Evolutionary conservation across 352 stramenopile genomes (phyloP), one percentile per base, ranked within the genome.

Genomic region (Phytopythium ostracodes): DNA sequence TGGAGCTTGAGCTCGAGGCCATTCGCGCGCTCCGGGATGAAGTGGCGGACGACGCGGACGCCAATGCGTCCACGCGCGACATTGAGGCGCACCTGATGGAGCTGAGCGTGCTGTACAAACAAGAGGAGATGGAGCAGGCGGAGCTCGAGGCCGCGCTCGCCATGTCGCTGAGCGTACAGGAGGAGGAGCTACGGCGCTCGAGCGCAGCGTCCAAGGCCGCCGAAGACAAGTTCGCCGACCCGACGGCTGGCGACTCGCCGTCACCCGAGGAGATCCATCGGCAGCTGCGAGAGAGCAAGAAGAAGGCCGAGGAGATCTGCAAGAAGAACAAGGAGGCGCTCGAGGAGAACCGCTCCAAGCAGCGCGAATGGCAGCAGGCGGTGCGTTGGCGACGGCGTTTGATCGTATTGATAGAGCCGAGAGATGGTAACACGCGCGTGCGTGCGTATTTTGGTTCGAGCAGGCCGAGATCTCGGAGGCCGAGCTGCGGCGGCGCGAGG

Each of bases 1-100:
- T 95, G 22, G 90, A 97, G 66, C 81, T 97, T 40, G 88, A 97
- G 72, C 74, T 96, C 22, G 90, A 97, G 60, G 87, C 85, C 5
- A 89, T 97, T 59, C 87, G 85, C 40, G 84, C 84, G 50, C 69
- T 96, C 24, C 78, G 85, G 8, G 79, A 94, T 18, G 74, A 88
- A 44, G 71, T 71, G 20, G 55, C 70, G 0, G 68, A 77, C 27
- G 64, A 75, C 44, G 68, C 62, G 12, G 72, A 72, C 24, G 60
- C 74, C 57, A 70, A 85, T 46, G 51, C 74, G 51, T 22, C 51
- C 15, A 31, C 51, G 18, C 35, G 36, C 0, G 62, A 74, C 60
- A 66, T 82, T 49, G 79, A 94, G 56, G 78, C 80, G 24, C 82
- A 91, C 60, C 76, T 92, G 58, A 89, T 91, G 78, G 83, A 94